Percentiles rank a stretch among this genome's conserved stretches.
Conservation (phyloP, 371 early-diverging fungal species). For the Rhizopus arrhizus region DNA sequence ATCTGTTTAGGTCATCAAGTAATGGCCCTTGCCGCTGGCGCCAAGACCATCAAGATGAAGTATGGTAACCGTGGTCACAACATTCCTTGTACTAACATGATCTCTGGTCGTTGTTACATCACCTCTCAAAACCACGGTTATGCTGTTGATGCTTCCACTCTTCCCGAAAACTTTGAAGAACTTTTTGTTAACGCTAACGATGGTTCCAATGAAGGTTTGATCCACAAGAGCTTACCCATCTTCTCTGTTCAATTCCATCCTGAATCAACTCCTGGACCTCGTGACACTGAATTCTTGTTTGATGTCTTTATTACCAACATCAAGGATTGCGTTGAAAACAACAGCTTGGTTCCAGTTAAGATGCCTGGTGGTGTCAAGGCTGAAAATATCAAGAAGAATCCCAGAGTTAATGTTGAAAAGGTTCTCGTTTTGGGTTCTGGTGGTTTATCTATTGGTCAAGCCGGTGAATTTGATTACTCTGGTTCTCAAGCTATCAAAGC, state of each 20-base stretch:
- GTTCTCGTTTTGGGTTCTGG: constrained; percentile 95
- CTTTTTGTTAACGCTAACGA: constrained; percentile 95
- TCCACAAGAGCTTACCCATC: constrained; percentile 73
- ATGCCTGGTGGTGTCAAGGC: constrained; percentile 68
- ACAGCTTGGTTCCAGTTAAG: constrained; percentile 74
- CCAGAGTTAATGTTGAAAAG: constrained; percentile 66
- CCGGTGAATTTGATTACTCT: constrained; percentile 98
- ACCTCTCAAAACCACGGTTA: constrained; percentile 97
- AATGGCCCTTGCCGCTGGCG: constrained; percentile 90
- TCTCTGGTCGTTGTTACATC: constrained; percentile 91
- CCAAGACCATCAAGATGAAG: constrained; percentile 91
- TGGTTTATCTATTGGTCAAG: constrained; percentile 96
- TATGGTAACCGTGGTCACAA: constrained; percentile 98
- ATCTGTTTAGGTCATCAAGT: constrained; percentile 97
- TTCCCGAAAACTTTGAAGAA: constrained; percentile 75
- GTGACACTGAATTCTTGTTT: constrained; percentile 88
- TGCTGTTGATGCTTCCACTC: constrained; percentile 72
- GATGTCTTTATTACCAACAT: constrained; percentile 78
- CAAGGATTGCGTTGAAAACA: constrained; percentile 69
- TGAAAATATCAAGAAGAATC: constrained; percentile 54
- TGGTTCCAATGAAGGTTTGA: constrained; percentile 92
- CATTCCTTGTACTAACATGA: constrained; percentile 94
- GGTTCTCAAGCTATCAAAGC: constrained; percentile 97
- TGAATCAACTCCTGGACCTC: constrained; percentile 94
- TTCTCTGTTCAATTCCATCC: constrained; percentile 96